Evolutionary conservation across 108 stramenopile genomes (phyloP).

Genomic region (Nitzschia inconspicua): DNA sequence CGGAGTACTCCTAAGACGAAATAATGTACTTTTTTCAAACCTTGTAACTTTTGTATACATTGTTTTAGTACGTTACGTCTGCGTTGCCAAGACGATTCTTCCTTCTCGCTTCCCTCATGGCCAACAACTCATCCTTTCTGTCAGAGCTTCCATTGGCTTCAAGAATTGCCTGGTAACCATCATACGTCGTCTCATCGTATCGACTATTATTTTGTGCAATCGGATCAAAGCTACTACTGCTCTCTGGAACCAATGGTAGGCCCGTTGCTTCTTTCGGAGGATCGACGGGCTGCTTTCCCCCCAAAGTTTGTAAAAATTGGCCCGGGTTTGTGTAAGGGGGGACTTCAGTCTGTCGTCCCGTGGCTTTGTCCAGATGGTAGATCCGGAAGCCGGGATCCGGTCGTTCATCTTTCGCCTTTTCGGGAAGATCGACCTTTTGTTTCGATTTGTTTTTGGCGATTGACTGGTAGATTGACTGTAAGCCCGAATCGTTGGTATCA

Average conservation of each 20-base stretch:
- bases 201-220: not conserved
- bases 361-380: slow-evolving; percentile 52
- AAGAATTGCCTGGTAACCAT: slow-evolving; percentile 75
- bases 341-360: slow-evolving; percentile 54
- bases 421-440: slow-evolving; percentile 16
- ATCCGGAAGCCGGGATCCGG: slow-evolving; percentile 79
- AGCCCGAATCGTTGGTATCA: not conserved
- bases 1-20: no score
- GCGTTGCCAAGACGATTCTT: slow-evolving; percentile 45
- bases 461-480: slow-evolving; percentile 45
- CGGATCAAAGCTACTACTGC: not conserved
- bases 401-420: slow-evolving; percentile 31
- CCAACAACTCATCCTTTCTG: slow-evolving; percentile 58
- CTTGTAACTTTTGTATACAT: not conserved
- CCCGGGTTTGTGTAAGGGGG: slow-evolving; percentile 79
- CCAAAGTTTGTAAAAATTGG: slow-evolving; percentile 41
- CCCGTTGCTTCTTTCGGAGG: not conserved
- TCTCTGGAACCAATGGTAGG: not conserved
- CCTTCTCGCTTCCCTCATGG: slow-evolving; percentile 61
- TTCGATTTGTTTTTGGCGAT: slow-evolving; percentile 63
- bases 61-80: not conserved
- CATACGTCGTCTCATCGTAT: slow-evolving; percentile 66
- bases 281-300: not conserved
- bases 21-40: no score
- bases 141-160: slow-evolving; percentile 47